phyloP scores from a whole-genome alignment of 2,329 filamentous ascomycete genomes.

The Aspergillus tubingensis region DNA sequence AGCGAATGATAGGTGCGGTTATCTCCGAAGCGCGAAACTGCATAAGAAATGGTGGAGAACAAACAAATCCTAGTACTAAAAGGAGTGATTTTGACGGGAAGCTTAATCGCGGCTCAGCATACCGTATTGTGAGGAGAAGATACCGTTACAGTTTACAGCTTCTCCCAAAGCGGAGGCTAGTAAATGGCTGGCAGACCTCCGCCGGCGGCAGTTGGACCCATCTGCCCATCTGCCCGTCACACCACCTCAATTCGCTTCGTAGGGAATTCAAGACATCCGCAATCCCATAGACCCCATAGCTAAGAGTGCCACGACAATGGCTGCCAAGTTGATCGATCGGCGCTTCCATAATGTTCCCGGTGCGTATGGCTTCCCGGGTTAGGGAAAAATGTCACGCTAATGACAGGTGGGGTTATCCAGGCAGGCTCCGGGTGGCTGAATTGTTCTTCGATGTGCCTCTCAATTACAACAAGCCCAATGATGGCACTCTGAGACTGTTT shows the following conservation, averaged over 20 bases:
- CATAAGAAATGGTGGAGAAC: background rate
- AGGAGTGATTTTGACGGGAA: background rate
- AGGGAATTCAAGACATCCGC: too few species aligned
- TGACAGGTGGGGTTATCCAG: slow-evolving; percentile 46
- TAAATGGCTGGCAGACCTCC: background rate
- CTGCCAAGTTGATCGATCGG: slow-evolving; percentile 42
- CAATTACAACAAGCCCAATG: slow-evolving; percentile 67
- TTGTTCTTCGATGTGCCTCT: slow-evolving; percentile 84
- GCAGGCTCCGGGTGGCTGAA: slow-evolving; percentile 74
- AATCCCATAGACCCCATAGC: background rate
- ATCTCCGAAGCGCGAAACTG: background rate
- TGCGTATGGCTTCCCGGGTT: slow-evolving; percentile 17
- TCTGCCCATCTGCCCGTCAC: background rate
- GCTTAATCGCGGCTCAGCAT: background rate
- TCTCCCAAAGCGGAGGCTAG: background rate
- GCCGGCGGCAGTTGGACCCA: background rate
- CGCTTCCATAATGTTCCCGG: slow-evolving; percentile 42
- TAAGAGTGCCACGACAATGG: slow-evolving; percentile 24
- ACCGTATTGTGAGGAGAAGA: background rate
- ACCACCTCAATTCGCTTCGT: background rate
- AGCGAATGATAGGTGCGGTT: background rate
- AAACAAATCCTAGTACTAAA: too few species aligned
- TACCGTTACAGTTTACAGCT: too few species aligned
- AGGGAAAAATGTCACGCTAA: background rate
- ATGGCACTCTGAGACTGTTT: slow-evolving; percentile 71